Percentiles rank a stretch among this genome's conserved stretches.
phyloP scores from a whole-genome alignment of 495 filamentous ascomycete genomes.

The Aspergillus indologenus region DNA sequence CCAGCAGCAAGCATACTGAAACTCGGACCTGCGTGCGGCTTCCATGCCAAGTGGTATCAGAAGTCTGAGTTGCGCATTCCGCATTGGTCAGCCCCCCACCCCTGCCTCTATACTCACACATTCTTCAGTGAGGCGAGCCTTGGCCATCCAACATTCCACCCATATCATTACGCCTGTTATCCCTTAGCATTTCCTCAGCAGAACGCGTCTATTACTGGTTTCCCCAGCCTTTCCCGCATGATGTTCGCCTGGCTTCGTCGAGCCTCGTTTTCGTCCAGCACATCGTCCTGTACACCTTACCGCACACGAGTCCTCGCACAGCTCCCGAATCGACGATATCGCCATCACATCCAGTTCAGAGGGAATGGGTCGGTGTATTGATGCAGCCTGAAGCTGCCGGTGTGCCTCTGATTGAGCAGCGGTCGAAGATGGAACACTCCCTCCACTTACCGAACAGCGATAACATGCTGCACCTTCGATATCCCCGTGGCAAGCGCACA shows the following conservation, averaged over 20 bases:
- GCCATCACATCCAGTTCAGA: slow-evolving; percentile 8
- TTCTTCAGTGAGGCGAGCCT: slow-evolving; percentile 30
- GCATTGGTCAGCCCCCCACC: neutral
- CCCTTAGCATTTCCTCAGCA: neutral
- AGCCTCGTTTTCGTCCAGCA: slow-evolving; percentile 1
- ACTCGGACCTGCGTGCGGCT: slow-evolving; percentile 8
- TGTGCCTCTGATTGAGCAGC: slow-evolving; percentile 4
- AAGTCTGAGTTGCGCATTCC: slow-evolving; percentile 23
- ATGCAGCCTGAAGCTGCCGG: slow-evolving; percentile 12
- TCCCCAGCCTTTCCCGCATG: neutral
- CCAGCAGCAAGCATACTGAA: neutral
- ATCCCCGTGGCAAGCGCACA: slow-evolving; percentile 11
- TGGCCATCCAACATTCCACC: slow-evolving; percentile 31
- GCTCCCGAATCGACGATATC: neutral
- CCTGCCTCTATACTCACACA: slow-evolving; percentile 18
- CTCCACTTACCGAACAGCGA: slow-evolving; percentile 34
- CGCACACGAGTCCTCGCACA: neutral
- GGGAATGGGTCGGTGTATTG: slow-evolving; percentile 24
- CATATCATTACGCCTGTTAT: slow-evolving; percentile 29
- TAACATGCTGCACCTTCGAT: slow-evolving; percentile 34
- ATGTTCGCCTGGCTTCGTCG: neutral
- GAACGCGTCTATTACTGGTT: neutral
- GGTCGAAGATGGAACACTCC: slow-evolving; percentile 26
- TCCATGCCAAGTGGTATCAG: slow-evolving; percentile 30
- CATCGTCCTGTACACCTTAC: slow-evolving; percentile 1